Conservation (phyloP, 768 basidiomycete genomes). For the Cyclocybe cylindracea region DNA sequence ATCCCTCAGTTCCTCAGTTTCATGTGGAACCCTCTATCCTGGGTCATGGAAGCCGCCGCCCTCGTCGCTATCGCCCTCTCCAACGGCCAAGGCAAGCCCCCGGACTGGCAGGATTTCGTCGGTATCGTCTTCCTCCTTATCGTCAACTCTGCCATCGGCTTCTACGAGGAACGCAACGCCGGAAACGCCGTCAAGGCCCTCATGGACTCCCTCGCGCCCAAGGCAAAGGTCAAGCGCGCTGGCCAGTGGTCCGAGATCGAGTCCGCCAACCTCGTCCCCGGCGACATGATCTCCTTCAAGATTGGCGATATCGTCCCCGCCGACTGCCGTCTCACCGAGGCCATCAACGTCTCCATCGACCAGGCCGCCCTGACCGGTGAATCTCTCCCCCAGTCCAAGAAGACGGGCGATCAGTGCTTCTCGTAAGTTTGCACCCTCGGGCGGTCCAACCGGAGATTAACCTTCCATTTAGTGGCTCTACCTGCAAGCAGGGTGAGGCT, state of each 20-base stretch:
- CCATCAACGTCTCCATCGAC: conserved; percentile 97
- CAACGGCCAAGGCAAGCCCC: conserved; percentile 83
- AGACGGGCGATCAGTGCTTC: conserved; percentile 95
- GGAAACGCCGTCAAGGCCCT: conserved; percentile 99
- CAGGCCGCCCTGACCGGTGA: conserved; percentile 98
- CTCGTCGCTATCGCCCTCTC: conserved; percentile 94
- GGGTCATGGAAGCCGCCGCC: conserved; percentile 99
- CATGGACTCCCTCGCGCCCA: conserved; percentile 98
- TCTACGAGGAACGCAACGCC: conserved; percentile 96
- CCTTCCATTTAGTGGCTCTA: conserved; percentile 70
- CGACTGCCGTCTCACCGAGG: conserved; percentile 95
- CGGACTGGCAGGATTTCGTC: conserved; percentile 97
- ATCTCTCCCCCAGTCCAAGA: conserved; percentile 92
- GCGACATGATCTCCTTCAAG: conserved; percentile 97
- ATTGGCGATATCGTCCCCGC: conserved; percentile 99
- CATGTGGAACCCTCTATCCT: conserved; percentile 99
- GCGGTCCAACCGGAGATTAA: conserved; percentile 6
- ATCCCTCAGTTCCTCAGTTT: conserved; percentile 77
- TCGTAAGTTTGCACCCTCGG: conserved; percentile 60
- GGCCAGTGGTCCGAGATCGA: conserved; percentile 90
- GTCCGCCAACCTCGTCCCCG: conserved; percentile 86
- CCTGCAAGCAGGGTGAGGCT: conserved; percentile 98
- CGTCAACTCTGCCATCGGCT: conserved; percentile 96
- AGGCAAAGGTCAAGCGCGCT: conserved; percentile 90
- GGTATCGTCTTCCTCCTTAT: conserved; percentile 92